Percentiles rank a stretch among this genome's conserved stretches.
phyloP scores from a whole-genome alignment of 202 grass and related monocot genomes.

The Brachypodium distachyon region DNA sequence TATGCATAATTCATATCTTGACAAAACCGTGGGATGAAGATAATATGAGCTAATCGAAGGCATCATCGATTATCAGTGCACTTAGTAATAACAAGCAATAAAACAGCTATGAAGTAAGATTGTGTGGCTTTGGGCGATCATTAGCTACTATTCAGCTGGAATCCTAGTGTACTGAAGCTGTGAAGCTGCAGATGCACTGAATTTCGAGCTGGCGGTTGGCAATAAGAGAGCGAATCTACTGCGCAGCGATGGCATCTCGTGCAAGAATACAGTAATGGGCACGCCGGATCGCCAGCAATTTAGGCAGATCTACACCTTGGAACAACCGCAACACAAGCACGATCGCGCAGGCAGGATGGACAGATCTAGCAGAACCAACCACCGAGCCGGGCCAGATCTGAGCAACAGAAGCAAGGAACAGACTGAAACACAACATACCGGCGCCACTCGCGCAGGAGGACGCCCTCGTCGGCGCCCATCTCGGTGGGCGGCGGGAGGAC shows the following conservation, averaged over 20 bases:
- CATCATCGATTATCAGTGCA: background rate
- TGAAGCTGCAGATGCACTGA: background rate
- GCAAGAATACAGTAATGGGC: background rate
- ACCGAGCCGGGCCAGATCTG: background rate
- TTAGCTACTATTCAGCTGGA: background rate
- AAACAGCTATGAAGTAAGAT: too few species aligned
- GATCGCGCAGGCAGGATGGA: background rate
- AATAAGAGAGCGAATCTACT: background rate
- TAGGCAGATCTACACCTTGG: background rate
- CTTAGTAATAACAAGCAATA: background rate
- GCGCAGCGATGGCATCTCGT: background rate
- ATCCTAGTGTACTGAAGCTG: background rate
- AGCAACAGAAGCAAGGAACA: background rate
- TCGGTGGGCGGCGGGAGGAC: conserved; percentile 55
- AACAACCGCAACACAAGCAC: background rate
- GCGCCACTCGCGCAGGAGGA: conserved; percentile 86
- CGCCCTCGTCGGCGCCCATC: conserved; percentile 62
- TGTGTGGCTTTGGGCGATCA: background rate
- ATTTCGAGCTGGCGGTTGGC: background rate
- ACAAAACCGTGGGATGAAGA: background rate
- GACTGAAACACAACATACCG: conserved; percentile 10
- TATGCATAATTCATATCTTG: background rate
- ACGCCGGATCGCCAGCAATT: background rate
- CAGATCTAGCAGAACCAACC: background rate
- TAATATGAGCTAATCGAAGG: background rate